Base-by-base conservation (phyloP, 257 asterid genomes). In the Paulownia fortunei region DNA sequence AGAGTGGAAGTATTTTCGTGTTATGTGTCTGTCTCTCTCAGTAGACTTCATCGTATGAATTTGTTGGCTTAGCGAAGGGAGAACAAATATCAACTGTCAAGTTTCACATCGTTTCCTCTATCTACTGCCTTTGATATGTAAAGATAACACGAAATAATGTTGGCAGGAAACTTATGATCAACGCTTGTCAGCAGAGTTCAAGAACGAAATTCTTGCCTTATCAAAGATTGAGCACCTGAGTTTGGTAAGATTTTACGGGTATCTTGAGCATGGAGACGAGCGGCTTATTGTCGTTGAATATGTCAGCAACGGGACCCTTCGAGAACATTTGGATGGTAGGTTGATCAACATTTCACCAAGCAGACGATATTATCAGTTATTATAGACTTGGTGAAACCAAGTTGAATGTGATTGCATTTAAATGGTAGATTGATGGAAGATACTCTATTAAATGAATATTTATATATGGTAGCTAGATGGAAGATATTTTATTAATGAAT, bases 321-420 rank as follows among this genome's bases (percentile, higher is more conserved):
- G 97, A 37, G 88, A 92, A 52, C 96, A 92, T 81, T 81, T 92
- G 86, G 96, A 90, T 51, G 96, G 97, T 92, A 80, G 42, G 90
- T 65, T 32, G 41, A 46, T 54, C 34, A 36, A 76, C 65, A 18
- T n/a, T 44, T 55, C 64, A 51, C 8, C 69, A 58, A 42, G 23
- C 74, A 54, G 44, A 32, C 44, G 73, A 63, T 63, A 2, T 3
- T 23, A 8, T 58, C 10, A 16, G 39, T 37, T 73, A 15, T 24
- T 42, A 23, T 13, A 34, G 51, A 32, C 49, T 6, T 70, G 46
- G 51, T 30, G 30, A 51, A 69, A 32, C n/a, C 62, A 49, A 32
- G 47, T 51, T 30, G 51, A 19, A 18, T 52, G 18, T 30, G 18
- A 2, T 66, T 66, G 71, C n/a, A n/a, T n/a, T n/a, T n/a, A n/a